These are phyloP conservation scores for Hydnomerulius pinastri DNA, from an alignment of 768 basidiomycete species.

Conservation along the genomic window DNA sequence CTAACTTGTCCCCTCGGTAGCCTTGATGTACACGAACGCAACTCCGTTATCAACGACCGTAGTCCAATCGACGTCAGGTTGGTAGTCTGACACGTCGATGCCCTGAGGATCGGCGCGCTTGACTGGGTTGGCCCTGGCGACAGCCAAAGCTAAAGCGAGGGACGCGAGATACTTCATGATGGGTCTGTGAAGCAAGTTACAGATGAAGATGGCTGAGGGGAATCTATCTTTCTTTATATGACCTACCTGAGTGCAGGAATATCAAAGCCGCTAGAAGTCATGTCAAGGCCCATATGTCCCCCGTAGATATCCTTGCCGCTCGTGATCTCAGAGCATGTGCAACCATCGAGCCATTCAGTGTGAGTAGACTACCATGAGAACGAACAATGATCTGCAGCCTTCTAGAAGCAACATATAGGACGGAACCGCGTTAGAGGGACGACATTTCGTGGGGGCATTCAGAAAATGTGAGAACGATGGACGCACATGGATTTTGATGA, in stretches of 20 bases:
- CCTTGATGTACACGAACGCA: constrained; percentile 64
- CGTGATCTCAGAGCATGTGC: constrained; percentile 16
- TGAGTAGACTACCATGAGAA: not conserved
- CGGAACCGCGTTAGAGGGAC: not conserved
- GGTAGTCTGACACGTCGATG: constrained; percentile 57
- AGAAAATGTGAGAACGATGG: not conserved
- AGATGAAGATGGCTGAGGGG: not conserved
- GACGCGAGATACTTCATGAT: constrained; percentile 22
- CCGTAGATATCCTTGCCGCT: not conserved
- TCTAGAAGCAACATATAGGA: not conserved
- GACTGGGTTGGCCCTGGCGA: constrained; percentile 13
- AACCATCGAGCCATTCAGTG: constrained; percentile 1
- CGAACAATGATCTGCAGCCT: not conserved
- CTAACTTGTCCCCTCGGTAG: constrained; percentile 62
- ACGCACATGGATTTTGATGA: not conserved
- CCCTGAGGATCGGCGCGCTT: constrained; percentile 45
- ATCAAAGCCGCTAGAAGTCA: not conserved
- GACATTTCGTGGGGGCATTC: not conserved
- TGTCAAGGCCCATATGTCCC: not conserved
- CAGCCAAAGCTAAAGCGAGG: constrained; percentile 17
- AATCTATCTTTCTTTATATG: constrained; percentile 15
- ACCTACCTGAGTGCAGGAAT: no score
- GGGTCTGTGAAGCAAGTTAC: not conserved
- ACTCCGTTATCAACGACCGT: constrained; percentile 53
- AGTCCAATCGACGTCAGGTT: constrained; percentile 52